phyloP scores from a whole-genome alignment of 176 grass and related monocot species.

The Pontederia paniculata region DNA sequence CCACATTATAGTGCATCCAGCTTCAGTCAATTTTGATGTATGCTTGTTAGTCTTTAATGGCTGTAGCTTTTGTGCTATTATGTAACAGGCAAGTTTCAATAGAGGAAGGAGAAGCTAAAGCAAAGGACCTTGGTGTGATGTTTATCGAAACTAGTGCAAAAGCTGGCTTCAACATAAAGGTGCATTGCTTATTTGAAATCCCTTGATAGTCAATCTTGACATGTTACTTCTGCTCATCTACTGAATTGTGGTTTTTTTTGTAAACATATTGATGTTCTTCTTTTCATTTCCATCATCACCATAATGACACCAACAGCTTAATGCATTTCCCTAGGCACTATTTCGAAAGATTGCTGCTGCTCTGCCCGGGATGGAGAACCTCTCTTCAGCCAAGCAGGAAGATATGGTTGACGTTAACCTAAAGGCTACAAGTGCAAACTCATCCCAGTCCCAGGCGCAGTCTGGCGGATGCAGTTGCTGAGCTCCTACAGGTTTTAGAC shows the following conservation, averaged over 20 bases:
- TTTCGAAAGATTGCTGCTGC: slow-evolving; percentile 43
- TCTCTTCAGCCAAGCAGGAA: slow-evolving; percentile 35
- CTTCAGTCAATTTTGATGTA: slow-evolving; percentile 5
- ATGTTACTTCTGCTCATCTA: too few relatives aligned
- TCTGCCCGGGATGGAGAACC: slow-evolving; percentile 35
- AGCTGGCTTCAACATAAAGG: slow-evolving; percentile 99
- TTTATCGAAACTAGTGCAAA: slow-evolving; percentile 99
- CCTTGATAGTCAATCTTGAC: too few relatives aligned
- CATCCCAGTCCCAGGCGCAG: slow-evolving; percentile 26
- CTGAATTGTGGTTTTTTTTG: slow-evolving; percentile 1
- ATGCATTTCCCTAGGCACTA: slow-evolving; percentile 18
- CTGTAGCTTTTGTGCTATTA: slow-evolving; percentile 25
- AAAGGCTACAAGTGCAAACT: slow-evolving; percentile 25
- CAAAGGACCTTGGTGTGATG: slow-evolving; percentile 90
- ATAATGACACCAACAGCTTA: background rate
- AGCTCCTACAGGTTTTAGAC: background rate
- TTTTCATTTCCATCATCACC: background rate
- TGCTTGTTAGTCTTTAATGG: background rate
- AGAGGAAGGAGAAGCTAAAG: slow-evolving; percentile 97
- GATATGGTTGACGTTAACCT: slow-evolving; percentile 48
- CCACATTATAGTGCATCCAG: background rate
- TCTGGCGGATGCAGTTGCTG: slow-evolving; percentile 36
- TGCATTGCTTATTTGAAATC: slow-evolving; percentile 15
- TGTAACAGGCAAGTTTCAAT: slow-evolving; percentile 90
- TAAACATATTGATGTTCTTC: background rate